Evolutionary conservation across 805 yeast species (phyloP), one percentile per base, ranked within the genome.

Genomic region (Saccharomyces eubayanus): DNA sequence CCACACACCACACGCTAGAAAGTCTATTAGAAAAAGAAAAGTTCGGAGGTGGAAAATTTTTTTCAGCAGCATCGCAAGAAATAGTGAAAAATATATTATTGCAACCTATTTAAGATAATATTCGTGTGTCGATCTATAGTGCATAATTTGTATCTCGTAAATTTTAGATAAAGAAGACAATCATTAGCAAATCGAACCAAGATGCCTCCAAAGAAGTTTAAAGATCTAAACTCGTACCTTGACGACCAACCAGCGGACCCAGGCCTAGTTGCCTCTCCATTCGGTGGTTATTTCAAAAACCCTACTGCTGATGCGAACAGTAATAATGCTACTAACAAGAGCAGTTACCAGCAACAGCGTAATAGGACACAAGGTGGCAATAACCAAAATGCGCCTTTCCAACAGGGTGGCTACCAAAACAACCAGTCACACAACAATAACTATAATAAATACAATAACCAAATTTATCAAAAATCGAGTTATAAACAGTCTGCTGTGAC

Each of bases 401-500:
- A 54, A 46, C 55, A 55, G 9, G 47, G 51, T 16, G 21, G 48
- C 36, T 46, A n/a, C 52, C 58, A 56, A 24, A 24, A 24, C 24
- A 24, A 54, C 5, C 59, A 57, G 48, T 28, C 46, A n/a, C 50
- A 53, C 28, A 41, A 55, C 52, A 61, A 59, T 51, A 31, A 50
- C 54, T 58, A 55, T 30, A 58, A 60, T 41, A 61, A 59, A 36
- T 55, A 58, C 30, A 53, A 56, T 52, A 57, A 61, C 51, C 59
- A 57, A 45, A 53, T 52, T 47, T 40, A 51, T 46, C 54, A 56
- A 40, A 51, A 52, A 51, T 36, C 53, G 36, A 56, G 59, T 41
- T 62, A 71, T 65, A 73, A 49, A 58, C 74, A 63, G 47, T 58
- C 70, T n/a, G 58, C 66, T 63, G 58, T 73, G 63, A 61, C 69